Percentiles rank a stretch among this genome's conserved stretches.
Conservation (phyloP, 2,329 filamentous ascomycete genomes). For the Fusarium proliferatum region DNA sequence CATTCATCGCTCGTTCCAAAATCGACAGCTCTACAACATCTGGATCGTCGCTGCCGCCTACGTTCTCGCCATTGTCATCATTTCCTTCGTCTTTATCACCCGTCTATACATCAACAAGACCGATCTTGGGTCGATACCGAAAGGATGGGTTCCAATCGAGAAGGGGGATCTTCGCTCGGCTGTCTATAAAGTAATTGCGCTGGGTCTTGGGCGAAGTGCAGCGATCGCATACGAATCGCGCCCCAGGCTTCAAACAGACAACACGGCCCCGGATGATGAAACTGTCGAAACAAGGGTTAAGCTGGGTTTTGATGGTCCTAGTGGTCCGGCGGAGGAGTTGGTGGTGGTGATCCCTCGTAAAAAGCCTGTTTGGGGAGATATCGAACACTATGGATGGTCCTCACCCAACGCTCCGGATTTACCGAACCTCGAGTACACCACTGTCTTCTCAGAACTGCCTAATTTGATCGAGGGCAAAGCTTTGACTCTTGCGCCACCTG, state of each 20-base stretch:
- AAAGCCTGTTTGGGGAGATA: constrained; percentile 78
- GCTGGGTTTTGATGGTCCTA: constrained; percentile 49
- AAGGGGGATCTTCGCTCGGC: constrained; percentile 81
- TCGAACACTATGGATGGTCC: constrained; percentile 90
- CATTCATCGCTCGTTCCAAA: constrained; percentile 79
- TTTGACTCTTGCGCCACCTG: constrained; percentile 80
- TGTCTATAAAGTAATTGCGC: constrained; percentile 80
- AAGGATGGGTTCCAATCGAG: constrained; percentile 85
- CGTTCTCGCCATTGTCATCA: constrained; percentile 75
- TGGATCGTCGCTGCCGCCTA: constrained; percentile 84
- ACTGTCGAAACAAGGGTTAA: constrained; percentile 34
- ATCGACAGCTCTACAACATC: constrained; percentile 78
- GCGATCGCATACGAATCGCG: constrained; percentile 77
- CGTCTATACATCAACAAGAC: constrained; percentile 89
- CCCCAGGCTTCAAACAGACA: constrained; percentile 45
- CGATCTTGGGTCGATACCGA: constrained; percentile 84
- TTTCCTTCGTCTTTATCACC: constrained; percentile 81
- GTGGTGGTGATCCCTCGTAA: constrained; percentile 62
- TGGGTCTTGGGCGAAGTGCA: constrained; percentile 79
- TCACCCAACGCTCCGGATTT: constrained; percentile 80
- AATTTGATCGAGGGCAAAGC: constrained; percentile 93
- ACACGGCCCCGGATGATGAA: constrained; percentile 28
- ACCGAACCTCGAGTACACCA: constrained; percentile 83
- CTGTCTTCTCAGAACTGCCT: constrained; percentile 84
- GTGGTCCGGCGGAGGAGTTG: constrained; percentile 52